These are phyloP conservation scores for Coelastrella sp. DNA, from an alignment of 139 green algal genomes.

Conservation along the genomic window DNA sequence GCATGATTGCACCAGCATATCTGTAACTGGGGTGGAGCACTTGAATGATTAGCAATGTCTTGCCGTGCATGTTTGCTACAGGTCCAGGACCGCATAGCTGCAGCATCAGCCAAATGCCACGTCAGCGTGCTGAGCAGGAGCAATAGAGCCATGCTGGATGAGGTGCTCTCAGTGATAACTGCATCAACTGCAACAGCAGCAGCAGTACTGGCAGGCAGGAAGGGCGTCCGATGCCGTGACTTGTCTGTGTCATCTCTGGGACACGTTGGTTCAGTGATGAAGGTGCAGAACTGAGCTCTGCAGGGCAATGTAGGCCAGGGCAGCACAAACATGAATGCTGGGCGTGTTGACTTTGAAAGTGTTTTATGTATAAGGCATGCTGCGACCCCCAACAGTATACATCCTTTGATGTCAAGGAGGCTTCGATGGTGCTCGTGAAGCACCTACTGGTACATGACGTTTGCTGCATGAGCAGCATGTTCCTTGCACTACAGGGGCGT, in stretches of 20 bases:
- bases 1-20: background rate
- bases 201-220: background rate
- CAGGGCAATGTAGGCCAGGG: too few relatives aligned
- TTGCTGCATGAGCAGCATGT: too few relatives aligned
- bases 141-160: background rate
- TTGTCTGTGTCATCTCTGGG: background rate
- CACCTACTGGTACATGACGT: too few relatives aligned
- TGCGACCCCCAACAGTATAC: too few relatives aligned
- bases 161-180: background rate
- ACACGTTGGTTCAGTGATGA: background rate
- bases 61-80: background rate
- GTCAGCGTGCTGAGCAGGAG: background rate
- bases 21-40: background rate
- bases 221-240: background rate
- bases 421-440: too few relatives aligned
- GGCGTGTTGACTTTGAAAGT: too few relatives aligned
- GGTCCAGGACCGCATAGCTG: background rate
- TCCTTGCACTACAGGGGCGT: too few relatives aligned
- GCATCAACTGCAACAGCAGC: too few relatives aligned
- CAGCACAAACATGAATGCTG: too few relatives aligned
- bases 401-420: too few relatives aligned
- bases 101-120: background rate
- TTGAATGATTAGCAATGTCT: background rate
- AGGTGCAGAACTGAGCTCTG: conserved; percentile 44
- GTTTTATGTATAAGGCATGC: too few relatives aligned